Conservation (phyloP, 306 rosid genomes). For the Erythrophleum fordii region DNA sequence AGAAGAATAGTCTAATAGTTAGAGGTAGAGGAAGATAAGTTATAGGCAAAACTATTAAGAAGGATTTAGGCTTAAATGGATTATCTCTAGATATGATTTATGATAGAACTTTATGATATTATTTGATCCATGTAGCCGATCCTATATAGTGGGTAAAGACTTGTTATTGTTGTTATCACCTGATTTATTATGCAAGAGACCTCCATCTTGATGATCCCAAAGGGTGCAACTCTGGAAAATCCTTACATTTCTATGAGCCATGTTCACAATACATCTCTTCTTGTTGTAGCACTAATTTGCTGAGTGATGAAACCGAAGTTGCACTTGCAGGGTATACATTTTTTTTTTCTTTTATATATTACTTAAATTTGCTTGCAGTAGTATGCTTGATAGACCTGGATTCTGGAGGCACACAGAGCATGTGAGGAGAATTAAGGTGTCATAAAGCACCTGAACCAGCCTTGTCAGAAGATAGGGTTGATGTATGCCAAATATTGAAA, state of each 20-base stretch:
- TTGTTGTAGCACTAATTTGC: slow-evolving; percentile 8
- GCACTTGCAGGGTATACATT: background rate
- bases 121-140: too few species aligned
- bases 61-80: too few species aligned
- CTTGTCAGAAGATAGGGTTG: slow-evolving; percentile 20
- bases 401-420: slow-evolving; percentile 4
- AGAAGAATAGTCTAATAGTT: too few species aligned
- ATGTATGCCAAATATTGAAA: slow-evolving; percentile 7
- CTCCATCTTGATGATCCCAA: background rate
- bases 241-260: slow-evolving; percentile 17
- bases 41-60: too few species aligned
- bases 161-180: too few species aligned
- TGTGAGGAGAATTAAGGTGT: slow-evolving; percentile 17
- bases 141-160: too few species aligned
- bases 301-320: slow-evolving; percentile 12
- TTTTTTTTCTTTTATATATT: background rate
- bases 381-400: slow-evolving; percentile 3
- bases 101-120: too few species aligned
- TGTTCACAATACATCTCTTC: background rate
- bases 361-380: background rate
- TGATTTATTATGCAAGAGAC: slow-evolving; percentile 28
- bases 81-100: too few species aligned
- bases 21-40: too few species aligned
- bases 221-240: background rate
- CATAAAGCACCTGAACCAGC: background rate